Conservation (phyloP, 208 protist species). For the Blechomonas ayalai region DNA sequence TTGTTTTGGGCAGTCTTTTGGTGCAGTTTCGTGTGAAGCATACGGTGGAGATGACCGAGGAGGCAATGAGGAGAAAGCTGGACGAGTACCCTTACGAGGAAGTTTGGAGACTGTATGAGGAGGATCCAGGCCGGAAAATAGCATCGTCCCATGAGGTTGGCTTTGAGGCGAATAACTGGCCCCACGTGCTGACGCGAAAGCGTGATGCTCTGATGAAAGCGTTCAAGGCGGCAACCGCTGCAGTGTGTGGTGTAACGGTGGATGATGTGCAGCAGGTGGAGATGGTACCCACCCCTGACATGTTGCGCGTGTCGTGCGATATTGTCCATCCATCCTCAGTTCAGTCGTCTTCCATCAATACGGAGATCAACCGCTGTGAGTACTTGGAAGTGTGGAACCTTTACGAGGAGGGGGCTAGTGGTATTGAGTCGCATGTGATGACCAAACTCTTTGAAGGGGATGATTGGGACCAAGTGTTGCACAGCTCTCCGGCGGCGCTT, state of each 20-base stretch:
- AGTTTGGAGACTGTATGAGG: conserved; percentile 44
- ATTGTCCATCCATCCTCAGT: conserved; percentile 12
- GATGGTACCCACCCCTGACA: conserved; percentile 4
- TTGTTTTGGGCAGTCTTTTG: conserved; percentile 11
- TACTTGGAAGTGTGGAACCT: conserved; percentile 29
- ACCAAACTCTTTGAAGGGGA: conserved; percentile 18
- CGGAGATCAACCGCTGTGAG: conserved; percentile 9
- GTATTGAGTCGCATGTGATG: conserved; percentile 7
- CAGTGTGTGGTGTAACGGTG: conserved; percentile 17
- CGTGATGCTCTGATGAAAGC: conserved; percentile 18
- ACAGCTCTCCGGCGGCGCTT: conserved; percentile 9
- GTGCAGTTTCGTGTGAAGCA: conserved; percentile 25
- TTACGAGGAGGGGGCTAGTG: conserved; percentile 14
- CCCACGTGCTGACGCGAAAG: conserved; percentile 11
- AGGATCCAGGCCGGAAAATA: conserved; percentile 5
- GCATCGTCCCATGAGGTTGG: conserved; percentile 16
- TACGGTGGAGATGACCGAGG: conserved; percentile 9
- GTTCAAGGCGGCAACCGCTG: conserved; percentile 24
- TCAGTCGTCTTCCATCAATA: conserved; percentile 8
- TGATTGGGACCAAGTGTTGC: conserved; percentile 12
- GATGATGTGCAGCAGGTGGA: conserved; percentile 26
- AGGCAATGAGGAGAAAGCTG: conserved; percentile 27
- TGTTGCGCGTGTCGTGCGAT: conserved; percentile 9
- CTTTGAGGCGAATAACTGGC: conserved; percentile 25
- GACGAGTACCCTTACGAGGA: conserved; percentile 19